Evolutionary conservation across 805 yeast species (phyloP), one percentile per base, ranked within the genome.

Genomic region (Hanseniaspora occidentalis): DNA sequence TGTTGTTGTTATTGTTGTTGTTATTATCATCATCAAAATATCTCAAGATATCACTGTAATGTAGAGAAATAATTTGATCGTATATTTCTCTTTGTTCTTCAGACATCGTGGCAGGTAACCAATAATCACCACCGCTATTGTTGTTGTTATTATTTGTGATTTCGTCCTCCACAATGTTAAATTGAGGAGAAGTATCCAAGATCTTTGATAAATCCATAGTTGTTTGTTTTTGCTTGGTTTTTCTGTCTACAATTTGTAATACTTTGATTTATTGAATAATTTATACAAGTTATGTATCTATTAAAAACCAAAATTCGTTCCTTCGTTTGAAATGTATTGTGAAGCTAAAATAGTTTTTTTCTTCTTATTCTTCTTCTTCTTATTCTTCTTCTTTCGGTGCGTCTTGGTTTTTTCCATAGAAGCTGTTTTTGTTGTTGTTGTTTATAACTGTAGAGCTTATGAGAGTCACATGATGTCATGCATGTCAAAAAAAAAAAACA

Each of bases 31-130:
- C 61, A 55, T 85, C 94, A 53, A 84, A 86, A 56, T 80, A 88
- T 59, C 85, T 79, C 50, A 89, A 65, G 43, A 89, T 85, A 54
- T 88, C 97, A 25, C 89, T 76, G 56, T 88, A 89, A 60, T 89
- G 97, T 31, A 86, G 65, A 1, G 95, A 83, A 10, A 89, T 83
- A 23, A 92, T 86, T 55, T 86, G 95, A 58, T 89, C 95, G 9
- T 88, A 84, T 39, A 89, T 67, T 51, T 86, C 92, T 51, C 78
- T 80, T 56, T 89, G 97, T 49, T 83, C 83, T 46, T 81, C 84
- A 40, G 79, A 74, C 77, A 86, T 74, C 3, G 95, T 88, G 6
- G 89, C 79, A 1, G 94, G 82, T 21, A 86, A 63, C 56, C 76
- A 72, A 56, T 84, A 85, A 46, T 81, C 94, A 10, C 85, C 69